Conservation (phyloP, 2,329 filamentous ascomycete genomes). For the Cladosporium sp. region DNA sequence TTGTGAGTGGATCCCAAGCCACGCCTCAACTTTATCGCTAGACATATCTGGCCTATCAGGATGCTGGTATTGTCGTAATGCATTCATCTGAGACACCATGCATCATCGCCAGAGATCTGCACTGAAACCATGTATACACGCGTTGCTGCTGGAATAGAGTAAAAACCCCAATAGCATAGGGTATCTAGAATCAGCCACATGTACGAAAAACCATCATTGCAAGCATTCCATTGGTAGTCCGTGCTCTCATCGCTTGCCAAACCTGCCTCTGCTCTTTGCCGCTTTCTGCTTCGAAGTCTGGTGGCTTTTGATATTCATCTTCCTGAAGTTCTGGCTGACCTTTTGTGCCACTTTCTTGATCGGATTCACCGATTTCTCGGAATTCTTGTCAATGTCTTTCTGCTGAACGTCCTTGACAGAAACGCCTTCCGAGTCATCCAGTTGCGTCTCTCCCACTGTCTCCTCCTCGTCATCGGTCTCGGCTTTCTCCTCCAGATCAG, state of each 20-base stretch:
- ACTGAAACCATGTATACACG: neutral
- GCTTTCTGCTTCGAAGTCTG: constrained; percentile 42
- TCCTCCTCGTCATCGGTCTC: constrained; percentile 16
- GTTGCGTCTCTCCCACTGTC: constrained; percentile 28
- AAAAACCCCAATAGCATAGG: neutral
- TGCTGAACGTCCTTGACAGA: neutral
- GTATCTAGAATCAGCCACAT: neutral
- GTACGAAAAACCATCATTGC: neutral
- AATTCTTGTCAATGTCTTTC: neutral
- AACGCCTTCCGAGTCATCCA: neutral
- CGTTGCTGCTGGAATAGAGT: neutral
- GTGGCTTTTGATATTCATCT: constrained; percentile 54
- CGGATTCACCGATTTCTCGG: constrained; percentile 11
- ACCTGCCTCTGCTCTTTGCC: constrained; percentile 40
- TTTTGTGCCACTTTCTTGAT: constrained; percentile 45
- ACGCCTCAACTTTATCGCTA: neutral
- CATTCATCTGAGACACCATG: neutral
- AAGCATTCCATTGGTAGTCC: neutral
- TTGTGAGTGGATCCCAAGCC: neutral
- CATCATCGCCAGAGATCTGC: neutral
- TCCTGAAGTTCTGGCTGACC: constrained; percentile 50
- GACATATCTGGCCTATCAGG: neutral
- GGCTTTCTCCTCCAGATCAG: constrained; percentile 21
- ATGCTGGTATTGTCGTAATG: neutral
- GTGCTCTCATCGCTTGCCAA: constrained; percentile 31